A percentile compares a stretch with the other conserved stretches of the same genome.
These are phyloP conservation scores for Solanum ossicruentum DNA, from an alignment of 257 asterid species.

Conservation along the genomic window DNA sequence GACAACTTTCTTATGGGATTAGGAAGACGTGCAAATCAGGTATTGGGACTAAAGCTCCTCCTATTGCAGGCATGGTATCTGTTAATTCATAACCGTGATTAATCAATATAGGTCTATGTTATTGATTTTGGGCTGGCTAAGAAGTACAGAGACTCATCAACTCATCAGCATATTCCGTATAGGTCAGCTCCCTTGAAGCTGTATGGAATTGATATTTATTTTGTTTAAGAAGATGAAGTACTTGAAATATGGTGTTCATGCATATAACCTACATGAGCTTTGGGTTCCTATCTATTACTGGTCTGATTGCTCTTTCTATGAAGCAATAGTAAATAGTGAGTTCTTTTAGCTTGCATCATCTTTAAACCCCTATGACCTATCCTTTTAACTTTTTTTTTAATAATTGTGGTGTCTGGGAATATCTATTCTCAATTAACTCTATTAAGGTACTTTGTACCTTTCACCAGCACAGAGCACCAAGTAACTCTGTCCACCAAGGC, in stretches of 20 bases:
- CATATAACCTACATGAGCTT: not conserved
- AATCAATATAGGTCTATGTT: conserved; percentile 14
- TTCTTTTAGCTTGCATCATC: not conserved
- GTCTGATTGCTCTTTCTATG: not conserved
- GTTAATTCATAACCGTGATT: not conserved
- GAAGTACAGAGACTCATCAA: conserved; percentile 53
- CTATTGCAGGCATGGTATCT: not conserved
- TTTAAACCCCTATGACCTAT: not conserved
- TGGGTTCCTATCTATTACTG: not conserved
- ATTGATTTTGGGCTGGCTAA: conserved; percentile 78
- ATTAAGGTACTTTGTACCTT: not conserved
- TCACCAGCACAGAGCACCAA: not conserved
- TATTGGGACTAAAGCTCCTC: not conserved
- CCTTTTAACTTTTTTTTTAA: not conserved
- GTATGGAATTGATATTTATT: not conserved
- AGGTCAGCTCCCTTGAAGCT: conserved; percentile 22
- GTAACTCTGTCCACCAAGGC: not conserved
- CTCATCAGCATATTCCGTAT: conserved; percentile 63
- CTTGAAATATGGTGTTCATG: not conserved
- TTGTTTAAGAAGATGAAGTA: not conserved
- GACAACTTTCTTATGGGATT: conserved; percentile 72
- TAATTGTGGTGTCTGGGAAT: not conserved
- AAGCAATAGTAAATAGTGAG: not conserved
- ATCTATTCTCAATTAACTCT: not conserved
- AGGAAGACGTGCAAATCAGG: conserved; percentile 73